Conservation (phyloP, 371 early-diverging fungal genomes). For the Globomyces sp. region DNA sequence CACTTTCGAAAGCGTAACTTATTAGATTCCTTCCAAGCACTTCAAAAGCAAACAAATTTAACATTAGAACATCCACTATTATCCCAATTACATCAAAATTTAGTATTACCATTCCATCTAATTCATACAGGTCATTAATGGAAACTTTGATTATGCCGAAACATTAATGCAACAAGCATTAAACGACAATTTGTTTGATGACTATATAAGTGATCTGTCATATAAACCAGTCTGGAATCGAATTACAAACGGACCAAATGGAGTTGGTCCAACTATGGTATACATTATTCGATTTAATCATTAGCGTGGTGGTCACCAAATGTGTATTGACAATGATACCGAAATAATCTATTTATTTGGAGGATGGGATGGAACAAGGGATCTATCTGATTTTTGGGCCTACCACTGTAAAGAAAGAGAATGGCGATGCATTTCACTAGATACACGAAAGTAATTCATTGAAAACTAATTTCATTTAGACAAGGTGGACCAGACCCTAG, state of each 20-base stretch:
- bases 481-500: conserved; percentile 86
- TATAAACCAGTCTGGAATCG: conserved; percentile 76
- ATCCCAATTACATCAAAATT: conserved; percentile 63
- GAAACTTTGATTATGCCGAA: conserved; percentile 74
- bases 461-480: conserved; percentile 31
- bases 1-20: conserved; percentile 83
- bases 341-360: conserved; percentile 88
- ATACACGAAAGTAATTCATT: conserved; percentile 62
- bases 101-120: conserved; percentile 44
- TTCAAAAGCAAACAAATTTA: conserved; percentile 62
- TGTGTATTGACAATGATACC: conserved; percentile 80
- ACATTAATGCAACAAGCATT: conserved; percentile 61
- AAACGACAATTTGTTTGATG: conserved; percentile 61
- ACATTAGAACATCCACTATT: conserved; percentile 78
- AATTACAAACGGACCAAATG: conserved; percentile 36
- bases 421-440: conserved; percentile 75
- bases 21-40: conserved; percentile 64
- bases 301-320: conserved; percentile 91
- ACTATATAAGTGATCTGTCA: conserved; percentile 60
- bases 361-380: conserved; percentile 91
- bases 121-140: conserved; percentile 34
- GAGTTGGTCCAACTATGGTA: conserved; percentile 37
- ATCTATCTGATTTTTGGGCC: conserved; percentile 91
- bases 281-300: no score
- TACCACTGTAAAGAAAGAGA: conserved; percentile 55